A percentile compares a stretch with the other conserved stretches of the same genome.
phyloP scores from a whole-genome alignment of 139 green algal species.

The Closterium sp. region DNA sequence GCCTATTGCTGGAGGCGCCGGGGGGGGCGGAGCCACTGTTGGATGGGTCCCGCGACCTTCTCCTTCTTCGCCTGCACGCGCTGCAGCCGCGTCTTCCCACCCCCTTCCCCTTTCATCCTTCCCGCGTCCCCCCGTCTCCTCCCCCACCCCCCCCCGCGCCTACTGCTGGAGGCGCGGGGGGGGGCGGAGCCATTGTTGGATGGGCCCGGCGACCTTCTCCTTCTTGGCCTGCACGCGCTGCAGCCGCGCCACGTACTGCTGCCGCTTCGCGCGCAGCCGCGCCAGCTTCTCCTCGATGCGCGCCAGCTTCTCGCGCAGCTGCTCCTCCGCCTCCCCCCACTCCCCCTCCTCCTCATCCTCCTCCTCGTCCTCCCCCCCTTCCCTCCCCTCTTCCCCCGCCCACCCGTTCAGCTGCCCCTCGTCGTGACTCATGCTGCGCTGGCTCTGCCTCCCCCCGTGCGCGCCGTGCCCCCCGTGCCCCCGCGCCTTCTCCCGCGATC shows the following conservation, averaged over 20 bases:
- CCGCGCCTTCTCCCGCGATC: background rate
- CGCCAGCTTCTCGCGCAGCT: background rate
- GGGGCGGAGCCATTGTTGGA: background rate
- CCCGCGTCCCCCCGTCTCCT: no score
- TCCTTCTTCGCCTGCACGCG: background rate
- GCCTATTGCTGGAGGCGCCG: background rate
- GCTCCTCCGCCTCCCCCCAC: background rate
- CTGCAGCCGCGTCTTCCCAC: background rate
- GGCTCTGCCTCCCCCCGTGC: background rate
- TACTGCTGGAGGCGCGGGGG: background rate
- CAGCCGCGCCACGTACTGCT: background rate
- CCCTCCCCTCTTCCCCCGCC: background rate
- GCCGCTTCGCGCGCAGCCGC: conserved; percentile 1
- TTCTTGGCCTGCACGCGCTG: background rate
- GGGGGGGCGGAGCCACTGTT: background rate
- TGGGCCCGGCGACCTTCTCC: conserved; percentile 7
- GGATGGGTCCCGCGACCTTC: conserved; percentile 3
- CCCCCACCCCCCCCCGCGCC: no score
- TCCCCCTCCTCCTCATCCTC: background rate
- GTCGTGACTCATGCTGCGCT: background rate
- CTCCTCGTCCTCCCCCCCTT: background rate
- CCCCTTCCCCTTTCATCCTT: no score
- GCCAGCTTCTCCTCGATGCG: background rate
- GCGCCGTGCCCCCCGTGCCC: background rate
- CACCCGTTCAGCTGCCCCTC: background rate